A percentile compares a stretch with the other conserved stretches of the same genome.
Conservation (phyloP, 2,329 filamentous ascomycete genomes). For the Aspergillus sp. region DNA sequence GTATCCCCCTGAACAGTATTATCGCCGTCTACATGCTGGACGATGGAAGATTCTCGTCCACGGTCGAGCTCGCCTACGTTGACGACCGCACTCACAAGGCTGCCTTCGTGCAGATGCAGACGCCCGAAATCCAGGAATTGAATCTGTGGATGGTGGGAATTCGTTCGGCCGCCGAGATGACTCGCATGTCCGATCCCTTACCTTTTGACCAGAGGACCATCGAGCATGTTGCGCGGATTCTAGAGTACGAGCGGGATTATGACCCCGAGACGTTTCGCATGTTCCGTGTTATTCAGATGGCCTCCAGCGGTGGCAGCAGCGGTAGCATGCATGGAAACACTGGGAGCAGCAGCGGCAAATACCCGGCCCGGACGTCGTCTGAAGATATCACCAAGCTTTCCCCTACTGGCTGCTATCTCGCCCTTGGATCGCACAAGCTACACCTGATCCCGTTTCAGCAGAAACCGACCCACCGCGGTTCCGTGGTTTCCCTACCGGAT, state of each 20-base stretch:
- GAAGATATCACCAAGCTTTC: conserved; percentile 61
- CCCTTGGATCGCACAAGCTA: conserved; percentile 62
- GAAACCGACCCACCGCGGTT: conserved; percentile 49
- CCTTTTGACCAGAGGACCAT: conserved; percentile 54
- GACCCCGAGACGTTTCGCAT: conserved; percentile 61
- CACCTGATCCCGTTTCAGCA: conserved; percentile 61
- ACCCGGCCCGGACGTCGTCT: conserved; percentile 50
- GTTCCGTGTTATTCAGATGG: conserved; percentile 61
- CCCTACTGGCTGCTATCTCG: conserved; percentile 61
- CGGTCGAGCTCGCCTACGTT: conserved; percentile 60
- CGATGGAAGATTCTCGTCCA: conserved; percentile 60
- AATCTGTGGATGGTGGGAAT: conserved; percentile 60
- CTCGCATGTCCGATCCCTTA: conserved; percentile 45
- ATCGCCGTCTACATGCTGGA: conserved; percentile 62
- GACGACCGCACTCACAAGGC: conserved; percentile 58
- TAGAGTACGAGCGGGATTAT: conserved; percentile 63
- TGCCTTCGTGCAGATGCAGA: conserved; percentile 58
- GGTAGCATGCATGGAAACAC: conserved; percentile 18
- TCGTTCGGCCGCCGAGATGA: conserved; percentile 52
- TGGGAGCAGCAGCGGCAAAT: conserved; percentile 33
- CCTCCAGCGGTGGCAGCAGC: conserved; percentile 30
- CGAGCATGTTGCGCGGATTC: conserved; percentile 54
- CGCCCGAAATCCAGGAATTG: conserved; percentile 58
- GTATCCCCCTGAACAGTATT: conserved; percentile 57
- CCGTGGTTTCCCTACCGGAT: conserved; percentile 48